phyloP scores from a whole-genome alignment of 768 basidiomycete species.

The Boletus vinaceobasis region DNA sequence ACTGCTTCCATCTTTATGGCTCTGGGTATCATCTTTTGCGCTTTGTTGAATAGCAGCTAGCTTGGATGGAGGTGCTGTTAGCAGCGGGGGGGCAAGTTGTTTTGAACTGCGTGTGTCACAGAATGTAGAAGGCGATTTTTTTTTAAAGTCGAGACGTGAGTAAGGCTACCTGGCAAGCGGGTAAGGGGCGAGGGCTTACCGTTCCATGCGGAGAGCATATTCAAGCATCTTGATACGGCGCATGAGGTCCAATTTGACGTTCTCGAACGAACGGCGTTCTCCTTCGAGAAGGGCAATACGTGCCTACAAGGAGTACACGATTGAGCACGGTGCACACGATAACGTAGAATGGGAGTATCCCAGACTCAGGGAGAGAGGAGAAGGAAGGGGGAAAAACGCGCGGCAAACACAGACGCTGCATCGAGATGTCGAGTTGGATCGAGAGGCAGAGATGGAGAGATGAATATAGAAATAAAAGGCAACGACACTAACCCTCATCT shows the following conservation, averaged over 20 bases:
- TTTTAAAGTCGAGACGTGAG: conserved; percentile 5
- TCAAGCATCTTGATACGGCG: conserved; percentile 99
- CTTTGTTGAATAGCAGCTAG: conserved; percentile 56
- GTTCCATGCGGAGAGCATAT: conserved; percentile 93
- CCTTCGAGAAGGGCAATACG: conserved; percentile 97
- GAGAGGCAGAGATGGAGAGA: background rate
- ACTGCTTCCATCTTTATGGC: conserved; percentile 76
- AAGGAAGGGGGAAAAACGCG: background rate
- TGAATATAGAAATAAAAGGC: conserved; percentile 1
- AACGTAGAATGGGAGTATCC: background rate
- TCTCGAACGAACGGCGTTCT: conserved; percentile 95
- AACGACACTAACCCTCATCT: conserved; percentile 82
- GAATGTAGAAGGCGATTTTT: conserved; percentile 30
- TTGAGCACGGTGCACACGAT: conserved; percentile 7
- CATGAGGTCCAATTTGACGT: conserved; percentile 92
- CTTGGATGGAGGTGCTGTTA: conserved; percentile 63
- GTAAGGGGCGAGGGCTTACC: conserved; percentile 49
- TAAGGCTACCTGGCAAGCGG: background rate
- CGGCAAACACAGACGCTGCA: background rate
- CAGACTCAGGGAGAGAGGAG: background rate
- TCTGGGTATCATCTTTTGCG: conserved; percentile 69
- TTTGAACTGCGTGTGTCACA: conserved; percentile 56
- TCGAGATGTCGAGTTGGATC: background rate
- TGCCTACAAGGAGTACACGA: conserved; percentile 51
- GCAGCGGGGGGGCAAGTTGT: conserved; percentile 59